These are phyloP conservation scores for Phlegmacium glaucopus DNA, from an alignment of 768 basidiomycete species.

Conservation along the genomic window DNA sequence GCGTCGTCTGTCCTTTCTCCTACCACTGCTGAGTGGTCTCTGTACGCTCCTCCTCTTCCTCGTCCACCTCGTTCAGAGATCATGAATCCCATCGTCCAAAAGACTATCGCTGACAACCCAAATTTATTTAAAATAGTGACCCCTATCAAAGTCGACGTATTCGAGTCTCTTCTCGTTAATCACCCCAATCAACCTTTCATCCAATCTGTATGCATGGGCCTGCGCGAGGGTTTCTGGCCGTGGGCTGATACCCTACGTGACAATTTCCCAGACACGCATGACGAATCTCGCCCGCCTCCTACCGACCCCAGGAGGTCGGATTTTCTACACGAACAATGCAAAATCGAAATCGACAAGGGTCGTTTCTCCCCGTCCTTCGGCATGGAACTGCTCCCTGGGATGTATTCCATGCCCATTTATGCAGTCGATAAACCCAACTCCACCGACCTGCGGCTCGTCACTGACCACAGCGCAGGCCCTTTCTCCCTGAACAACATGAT, in stretches of 20 bases:
- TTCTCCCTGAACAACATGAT: conserved; percentile 27
- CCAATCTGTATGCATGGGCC: conserved; percentile 21
- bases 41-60: no score
- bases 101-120: no score
- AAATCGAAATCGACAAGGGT: conserved; percentile 13
- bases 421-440: conserved; percentile 30
- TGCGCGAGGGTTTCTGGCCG: conserved; percentile 44
- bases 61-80: no score
- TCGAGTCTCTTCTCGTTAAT: no score
- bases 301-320: no score
- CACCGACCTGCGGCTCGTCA: conserved; percentile 31
- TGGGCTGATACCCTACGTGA: conserved; percentile 23
- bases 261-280: conserved; percentile 16
- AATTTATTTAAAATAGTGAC: no score
- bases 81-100: no score
- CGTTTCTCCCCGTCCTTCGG: conserved; percentile 26
- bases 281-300: conserved; percentile 12
- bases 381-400: conserved; percentile 29
- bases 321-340: conserved; percentile 18
- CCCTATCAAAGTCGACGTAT: no score
- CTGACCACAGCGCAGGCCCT: conserved; percentile 30
- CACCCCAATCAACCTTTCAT: no score
- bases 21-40: no score
- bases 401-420: conserved; percentile 26
- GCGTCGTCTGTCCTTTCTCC: no score